A percentile compares a stretch with the other conserved stretches of the same genome.
These are phyloP conservation scores for Galerina marginata DNA, from an alignment of 768 basidiomycete species.

Conservation along the genomic window DNA sequence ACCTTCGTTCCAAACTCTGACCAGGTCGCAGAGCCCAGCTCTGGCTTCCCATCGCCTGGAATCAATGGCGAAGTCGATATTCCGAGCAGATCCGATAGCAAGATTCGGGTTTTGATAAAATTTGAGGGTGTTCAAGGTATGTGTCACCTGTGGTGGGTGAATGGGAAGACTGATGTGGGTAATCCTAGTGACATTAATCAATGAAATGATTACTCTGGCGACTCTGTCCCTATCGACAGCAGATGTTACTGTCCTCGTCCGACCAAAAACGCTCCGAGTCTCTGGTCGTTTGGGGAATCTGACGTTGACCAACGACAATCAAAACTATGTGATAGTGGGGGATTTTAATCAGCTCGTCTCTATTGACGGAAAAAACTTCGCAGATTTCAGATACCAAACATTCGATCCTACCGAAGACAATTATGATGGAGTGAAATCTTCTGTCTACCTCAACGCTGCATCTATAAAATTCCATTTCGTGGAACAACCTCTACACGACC, in stretches of 20 bases:
- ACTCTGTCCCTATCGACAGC: constrained; percentile 92
- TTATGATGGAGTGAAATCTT: constrained; percentile 83
- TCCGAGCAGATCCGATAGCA: constrained; percentile 40
- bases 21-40: background rate
- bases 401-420: constrained; percentile 75
- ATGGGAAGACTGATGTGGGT: background rate
- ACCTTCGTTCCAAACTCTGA: constrained; percentile 69
- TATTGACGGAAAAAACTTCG: constrained; percentile 93
- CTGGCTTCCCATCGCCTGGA: background rate
- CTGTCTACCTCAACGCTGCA: constrained; percentile 81
- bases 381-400: constrained; percentile 93
- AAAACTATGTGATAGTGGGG: constrained; percentile 51
- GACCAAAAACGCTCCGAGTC: constrained; percentile 74
- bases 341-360: constrained; percentile 87
- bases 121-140: constrained; percentile 84
- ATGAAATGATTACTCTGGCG: constrained; percentile 72
- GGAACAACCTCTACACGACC: constrained; percentile 87
- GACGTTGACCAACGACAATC: constrained; percentile 77
- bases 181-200: constrained; percentile 72
- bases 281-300: constrained; percentile 85
- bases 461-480: constrained; percentile 90
- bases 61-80: background rate
- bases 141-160: constrained; percentile 18
- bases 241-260: constrained; percentile 78
- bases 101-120: constrained; percentile 83